Evolutionary conservation across 106 monocot genomes (phyloP).

Genomic region (Platanthera guangdongensis): DNA sequence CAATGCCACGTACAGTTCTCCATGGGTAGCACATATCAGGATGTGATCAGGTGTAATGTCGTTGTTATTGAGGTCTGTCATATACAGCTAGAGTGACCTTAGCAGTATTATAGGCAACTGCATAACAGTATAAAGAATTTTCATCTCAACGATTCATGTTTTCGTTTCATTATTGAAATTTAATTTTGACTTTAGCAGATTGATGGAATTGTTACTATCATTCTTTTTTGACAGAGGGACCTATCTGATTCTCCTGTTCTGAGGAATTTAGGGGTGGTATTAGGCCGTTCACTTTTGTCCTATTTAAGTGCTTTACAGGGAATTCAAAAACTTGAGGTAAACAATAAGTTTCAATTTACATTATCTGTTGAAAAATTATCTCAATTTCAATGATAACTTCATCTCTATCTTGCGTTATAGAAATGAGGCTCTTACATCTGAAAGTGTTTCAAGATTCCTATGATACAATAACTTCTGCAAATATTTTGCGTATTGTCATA

Average conservation of each 20-base stretch:
- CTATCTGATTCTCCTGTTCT: constrained; percentile 90
- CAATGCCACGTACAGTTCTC: no score
- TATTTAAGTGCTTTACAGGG: constrained; percentile 79
- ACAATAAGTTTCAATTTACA: constrained; percentile 2
- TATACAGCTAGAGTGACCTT: no score
- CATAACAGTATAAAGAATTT: background rate
- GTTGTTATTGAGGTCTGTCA: no score
- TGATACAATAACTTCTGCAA: no score
- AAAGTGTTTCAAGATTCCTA: no score
- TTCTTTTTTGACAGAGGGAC: constrained; percentile 51
- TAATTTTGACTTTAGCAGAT: background rate
- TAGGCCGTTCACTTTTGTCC: constrained; percentile 79
- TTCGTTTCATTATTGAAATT: background rate
- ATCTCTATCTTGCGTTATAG: no score
- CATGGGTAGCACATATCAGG: no score
- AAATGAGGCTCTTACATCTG: no score
- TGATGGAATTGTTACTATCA: background rate
- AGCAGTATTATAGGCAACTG: background rate
- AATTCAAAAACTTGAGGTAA: constrained; percentile 85
- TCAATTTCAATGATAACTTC: no score
- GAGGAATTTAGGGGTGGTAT: constrained; percentile 73
- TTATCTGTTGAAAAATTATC: background rate
- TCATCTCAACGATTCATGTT: background rate
- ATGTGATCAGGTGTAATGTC: no score
- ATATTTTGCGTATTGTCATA: no score